Evolutionary conservation across 2,329 filamentous ascomycete genomes (phyloP).

Genomic region (Sporothrix pallida): DNA sequence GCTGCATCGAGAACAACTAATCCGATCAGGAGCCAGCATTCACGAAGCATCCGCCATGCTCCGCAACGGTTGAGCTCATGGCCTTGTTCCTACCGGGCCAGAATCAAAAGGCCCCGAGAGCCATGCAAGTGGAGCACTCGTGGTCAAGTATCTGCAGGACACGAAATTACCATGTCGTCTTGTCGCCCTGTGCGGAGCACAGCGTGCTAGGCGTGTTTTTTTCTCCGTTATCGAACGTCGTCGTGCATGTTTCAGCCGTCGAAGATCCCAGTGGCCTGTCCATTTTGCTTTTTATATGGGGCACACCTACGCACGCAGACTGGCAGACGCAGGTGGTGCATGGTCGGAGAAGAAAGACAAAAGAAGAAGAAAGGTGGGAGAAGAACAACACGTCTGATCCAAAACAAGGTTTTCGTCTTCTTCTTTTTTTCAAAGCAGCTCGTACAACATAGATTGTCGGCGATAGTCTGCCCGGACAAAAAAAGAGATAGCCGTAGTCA

Average conservation of each 20-base stretch:
- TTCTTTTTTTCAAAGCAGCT: too few relatives aligned
- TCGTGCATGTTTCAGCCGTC: constrained; percentile 22
- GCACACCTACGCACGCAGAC: neutral
- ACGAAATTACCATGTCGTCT: constrained; percentile 13
- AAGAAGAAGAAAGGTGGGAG: neutral
- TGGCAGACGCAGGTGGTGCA: constrained; percentile 1
- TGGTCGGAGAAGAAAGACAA: neutral
- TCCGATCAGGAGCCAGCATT: neutral
- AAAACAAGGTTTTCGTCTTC: neutral
- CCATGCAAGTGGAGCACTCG: neutral
- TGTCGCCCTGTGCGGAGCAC: neutral
- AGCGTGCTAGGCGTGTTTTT: neutral
- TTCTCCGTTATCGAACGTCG: constrained; percentile 8
- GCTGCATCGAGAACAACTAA: neutral
- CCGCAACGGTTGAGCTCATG: neutral
- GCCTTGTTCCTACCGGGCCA: constrained; percentile 1
- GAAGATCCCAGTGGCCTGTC: constrained; percentile 5
- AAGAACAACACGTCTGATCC: neutral
- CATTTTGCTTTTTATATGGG: constrained; percentile 10
- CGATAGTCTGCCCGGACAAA: too few relatives aligned
- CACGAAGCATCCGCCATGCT: neutral
- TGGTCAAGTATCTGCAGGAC: constrained; percentile 8
- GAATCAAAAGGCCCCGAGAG: neutral
- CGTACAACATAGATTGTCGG: neutral
- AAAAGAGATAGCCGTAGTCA: neutral